A percentile compares a stretch with the other conserved stretches of the same genome.
These are phyloP conservation scores for Leishmania turanica DNA, from an alignment of 208 protist species.

Conservation along the genomic window DNA sequence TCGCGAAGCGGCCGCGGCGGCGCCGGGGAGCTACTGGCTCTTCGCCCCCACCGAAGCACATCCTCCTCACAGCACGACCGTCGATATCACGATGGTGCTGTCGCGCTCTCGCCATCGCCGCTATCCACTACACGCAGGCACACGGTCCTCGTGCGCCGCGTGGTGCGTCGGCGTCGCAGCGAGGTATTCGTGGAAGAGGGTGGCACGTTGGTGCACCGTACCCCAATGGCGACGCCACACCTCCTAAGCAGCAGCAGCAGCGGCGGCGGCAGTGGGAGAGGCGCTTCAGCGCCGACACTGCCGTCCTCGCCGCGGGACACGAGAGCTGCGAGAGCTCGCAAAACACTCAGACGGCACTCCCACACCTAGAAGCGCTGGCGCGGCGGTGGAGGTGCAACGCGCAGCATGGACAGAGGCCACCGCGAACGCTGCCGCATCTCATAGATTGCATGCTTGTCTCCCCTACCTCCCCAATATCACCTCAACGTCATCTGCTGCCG, in stretches of 20 bases:
- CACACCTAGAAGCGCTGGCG: not conserved
- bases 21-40: not conserved
- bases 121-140: not conserved
- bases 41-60: not conserved
- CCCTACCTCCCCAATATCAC: too few relatives aligned
- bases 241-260: not conserved
- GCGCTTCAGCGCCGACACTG: not conserved
- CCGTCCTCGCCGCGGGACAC: not conserved
- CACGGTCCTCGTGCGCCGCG: conserved; percentile 31
- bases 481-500: too few relatives aligned
- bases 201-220: conserved; percentile 16
- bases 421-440: not conserved
- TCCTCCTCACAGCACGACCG: not conserved
- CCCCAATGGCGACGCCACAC: conserved; percentile 1
- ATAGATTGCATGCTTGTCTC: too few relatives aligned
- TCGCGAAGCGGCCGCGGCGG: not conserved
- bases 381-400: not conserved
- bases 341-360: not conserved
- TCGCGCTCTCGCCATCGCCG: not conserved
- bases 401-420: not conserved
- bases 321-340: not conserved
- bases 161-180: conserved; percentile 32
- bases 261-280: not conserved
- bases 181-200: conserved; percentile 34
- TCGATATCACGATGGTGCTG: not conserved